phyloP scores from a whole-genome alignment of 176 grass and related monocot species.

The Avena sativa region DNA sequence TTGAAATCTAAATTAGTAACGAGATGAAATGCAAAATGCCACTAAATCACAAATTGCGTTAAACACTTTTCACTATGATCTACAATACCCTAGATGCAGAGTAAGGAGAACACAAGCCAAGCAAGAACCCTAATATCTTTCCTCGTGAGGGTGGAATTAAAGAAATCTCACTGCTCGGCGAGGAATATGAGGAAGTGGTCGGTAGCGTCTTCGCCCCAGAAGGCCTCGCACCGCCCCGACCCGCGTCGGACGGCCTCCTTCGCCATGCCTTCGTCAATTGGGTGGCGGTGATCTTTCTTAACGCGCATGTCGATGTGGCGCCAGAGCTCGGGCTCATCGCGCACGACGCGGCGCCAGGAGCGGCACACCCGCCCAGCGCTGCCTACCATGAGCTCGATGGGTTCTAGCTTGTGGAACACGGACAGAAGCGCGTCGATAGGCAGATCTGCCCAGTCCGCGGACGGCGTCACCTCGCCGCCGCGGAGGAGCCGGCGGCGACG shows the following conservation, averaged over 20 bases:
- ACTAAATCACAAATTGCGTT: constrained; percentile 1
- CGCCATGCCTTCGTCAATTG: not conserved
- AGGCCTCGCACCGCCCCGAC: not conserved
- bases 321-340: constrained; percentile 6
- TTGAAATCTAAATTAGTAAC: not conserved
- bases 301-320: not conserved
- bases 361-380: constrained; percentile 5
- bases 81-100: not conserved
- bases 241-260: not conserved
- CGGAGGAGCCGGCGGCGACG: constrained; percentile 1
- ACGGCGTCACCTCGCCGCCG: not conserved
- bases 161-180: constrained; percentile 18
- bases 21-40: not conserved
- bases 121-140: not conserved
- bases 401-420: not conserved
- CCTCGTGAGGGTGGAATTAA: not conserved
- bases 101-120: not conserved
- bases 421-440: not conserved
- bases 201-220: not conserved
- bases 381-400: not conserved
- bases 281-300: not conserved
- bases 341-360: not conserved
- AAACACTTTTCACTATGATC: not conserved
- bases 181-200: constrained; percentile 26
- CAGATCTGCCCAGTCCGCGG: not conserved